A percentile compares a stretch with the other conserved stretches of the same genome.
phyloP scores from a whole-genome alignment of 208 protist species.

The Balamuthia mandrillaris region DNA sequence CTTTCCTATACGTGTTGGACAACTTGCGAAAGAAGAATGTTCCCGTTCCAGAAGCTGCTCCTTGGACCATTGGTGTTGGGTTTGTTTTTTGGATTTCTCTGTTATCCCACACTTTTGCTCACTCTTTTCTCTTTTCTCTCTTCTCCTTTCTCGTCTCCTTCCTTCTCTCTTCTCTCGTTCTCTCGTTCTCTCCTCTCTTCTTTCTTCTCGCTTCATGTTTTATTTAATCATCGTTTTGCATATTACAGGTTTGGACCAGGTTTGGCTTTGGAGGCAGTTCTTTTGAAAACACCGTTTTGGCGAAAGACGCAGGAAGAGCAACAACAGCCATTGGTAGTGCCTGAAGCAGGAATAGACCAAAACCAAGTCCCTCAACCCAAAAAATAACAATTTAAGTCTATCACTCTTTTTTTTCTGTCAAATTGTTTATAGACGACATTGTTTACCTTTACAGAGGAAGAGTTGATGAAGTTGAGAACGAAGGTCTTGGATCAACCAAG shows the following conservation, averaged over 20 bases:
- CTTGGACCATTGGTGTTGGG: constrained; percentile 7
- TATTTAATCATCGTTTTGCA: neutral
- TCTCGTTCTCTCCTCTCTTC: neutral
- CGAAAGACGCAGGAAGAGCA: neutral
- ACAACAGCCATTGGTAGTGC: neutral
- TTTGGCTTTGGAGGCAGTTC: neutral
- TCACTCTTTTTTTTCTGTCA: neutral
- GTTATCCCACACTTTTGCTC: no score
- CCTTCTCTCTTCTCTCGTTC: neutral
- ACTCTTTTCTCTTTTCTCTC: neutral
- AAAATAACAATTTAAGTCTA: neutral
- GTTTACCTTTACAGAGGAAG: no score
- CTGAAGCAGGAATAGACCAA: neutral
- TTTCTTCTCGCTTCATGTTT: neutral
- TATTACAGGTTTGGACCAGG: constrained; percentile 3
- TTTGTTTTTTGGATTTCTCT: no score
- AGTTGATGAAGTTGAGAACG: no score
- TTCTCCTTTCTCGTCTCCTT: neutral
- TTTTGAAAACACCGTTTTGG: neutral
- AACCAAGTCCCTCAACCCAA: neutral
- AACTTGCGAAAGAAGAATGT: neutral
- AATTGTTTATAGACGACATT: no score
- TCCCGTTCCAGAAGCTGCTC: neutral
- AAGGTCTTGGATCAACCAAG: no score
- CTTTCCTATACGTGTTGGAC: constrained; percentile 18